Percentiles rank a stretch among this genome's conserved stretches.
phyloP scores from a whole-genome alignment of 2,329 filamentous ascomycete genomes.

The Sporothrix luriei region DNA sequence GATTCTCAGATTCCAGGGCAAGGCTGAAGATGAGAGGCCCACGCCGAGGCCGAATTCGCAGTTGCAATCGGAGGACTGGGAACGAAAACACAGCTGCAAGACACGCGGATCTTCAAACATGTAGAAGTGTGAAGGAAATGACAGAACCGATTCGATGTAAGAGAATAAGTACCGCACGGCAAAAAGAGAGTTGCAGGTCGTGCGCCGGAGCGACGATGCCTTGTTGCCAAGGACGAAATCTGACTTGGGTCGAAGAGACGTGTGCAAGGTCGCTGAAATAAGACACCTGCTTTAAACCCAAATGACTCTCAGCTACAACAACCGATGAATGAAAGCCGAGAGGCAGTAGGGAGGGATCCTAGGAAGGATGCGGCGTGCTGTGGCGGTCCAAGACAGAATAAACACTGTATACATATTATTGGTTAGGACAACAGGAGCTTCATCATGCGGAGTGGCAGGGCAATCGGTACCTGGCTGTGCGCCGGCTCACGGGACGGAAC shows the following conservation, averaged over 20 bases:
- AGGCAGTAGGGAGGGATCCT: background rate
- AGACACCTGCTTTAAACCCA: background rate
- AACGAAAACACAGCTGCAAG: background rate
- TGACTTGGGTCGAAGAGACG: constrained; percentile 1
- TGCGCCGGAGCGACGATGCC: constrained; percentile 1
- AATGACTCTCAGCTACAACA: background rate
- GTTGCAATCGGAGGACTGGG: background rate
- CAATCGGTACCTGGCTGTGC: background rate
- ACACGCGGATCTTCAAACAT: background rate
- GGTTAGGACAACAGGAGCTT: background rate
- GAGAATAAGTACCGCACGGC: background rate
- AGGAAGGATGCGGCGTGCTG: constrained; percentile 8
- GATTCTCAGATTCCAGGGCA: background rate
- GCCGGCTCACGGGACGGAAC: constrained; percentile 19
- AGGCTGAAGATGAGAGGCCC: background rate
- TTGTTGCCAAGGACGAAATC: background rate
- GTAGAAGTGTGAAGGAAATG: background rate
- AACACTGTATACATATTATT: background rate
- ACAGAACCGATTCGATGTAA: background rate
- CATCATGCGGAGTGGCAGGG: constrained; percentile 3
- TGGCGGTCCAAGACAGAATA: constrained; percentile 2
- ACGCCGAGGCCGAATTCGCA: background rate
- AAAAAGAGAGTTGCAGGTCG: background rate
- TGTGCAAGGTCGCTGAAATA: background rate
- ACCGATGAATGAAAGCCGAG: background rate